These are phyloP conservation scores for Arabidopsis arenosa DNA, from an alignment of 345 rosid genomes.

Conservation along the genomic window DNA sequence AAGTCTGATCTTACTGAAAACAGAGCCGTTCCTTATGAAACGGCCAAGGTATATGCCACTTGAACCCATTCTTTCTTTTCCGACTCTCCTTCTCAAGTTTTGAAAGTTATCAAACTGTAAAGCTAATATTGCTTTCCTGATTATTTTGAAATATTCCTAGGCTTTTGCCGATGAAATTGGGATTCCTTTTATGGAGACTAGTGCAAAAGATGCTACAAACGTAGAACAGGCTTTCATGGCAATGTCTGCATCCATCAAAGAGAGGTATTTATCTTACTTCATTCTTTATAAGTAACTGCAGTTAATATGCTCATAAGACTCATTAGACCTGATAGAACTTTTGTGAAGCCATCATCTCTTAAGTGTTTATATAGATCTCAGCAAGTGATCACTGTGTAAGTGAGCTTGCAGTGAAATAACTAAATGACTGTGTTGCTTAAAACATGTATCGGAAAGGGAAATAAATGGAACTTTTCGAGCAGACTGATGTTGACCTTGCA, in stretches of 20 bases:
- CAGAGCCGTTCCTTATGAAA: slow-evolving; percentile 70
- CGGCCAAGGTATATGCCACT: slow-evolving; percentile 63
- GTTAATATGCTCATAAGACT: slow-evolving; percentile 8
- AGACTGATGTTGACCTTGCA: slow-evolving; percentile 14
- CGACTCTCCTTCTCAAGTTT: slow-evolving; percentile 1
- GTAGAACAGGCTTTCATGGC: slow-evolving; percentile 88
- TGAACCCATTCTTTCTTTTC: neutral
- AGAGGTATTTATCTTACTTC: slow-evolving; percentile 51
- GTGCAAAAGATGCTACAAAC: slow-evolving; percentile 76
- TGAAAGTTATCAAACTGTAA: neutral
- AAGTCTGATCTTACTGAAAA: slow-evolving; percentile 76
- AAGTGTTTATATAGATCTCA: neutral
- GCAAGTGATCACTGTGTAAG: neutral
- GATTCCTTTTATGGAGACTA: slow-evolving; percentile 79
- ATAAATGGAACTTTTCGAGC: neutral
- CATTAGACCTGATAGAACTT: slow-evolving; percentile 7
- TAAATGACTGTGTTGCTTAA: neutral
- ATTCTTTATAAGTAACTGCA: neutral
- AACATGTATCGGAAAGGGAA: neutral
- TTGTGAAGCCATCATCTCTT: neutral
- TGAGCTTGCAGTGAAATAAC: neutral
- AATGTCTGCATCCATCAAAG: slow-evolving; percentile 76
- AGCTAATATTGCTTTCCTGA: neutral
- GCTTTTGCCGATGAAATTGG: slow-evolving; percentile 85
- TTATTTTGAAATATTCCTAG: slow-evolving; percentile 38